Conservation (phyloP, 495 filamentous ascomycete species). For the Umbilicaria muhlenbergii region DNA sequence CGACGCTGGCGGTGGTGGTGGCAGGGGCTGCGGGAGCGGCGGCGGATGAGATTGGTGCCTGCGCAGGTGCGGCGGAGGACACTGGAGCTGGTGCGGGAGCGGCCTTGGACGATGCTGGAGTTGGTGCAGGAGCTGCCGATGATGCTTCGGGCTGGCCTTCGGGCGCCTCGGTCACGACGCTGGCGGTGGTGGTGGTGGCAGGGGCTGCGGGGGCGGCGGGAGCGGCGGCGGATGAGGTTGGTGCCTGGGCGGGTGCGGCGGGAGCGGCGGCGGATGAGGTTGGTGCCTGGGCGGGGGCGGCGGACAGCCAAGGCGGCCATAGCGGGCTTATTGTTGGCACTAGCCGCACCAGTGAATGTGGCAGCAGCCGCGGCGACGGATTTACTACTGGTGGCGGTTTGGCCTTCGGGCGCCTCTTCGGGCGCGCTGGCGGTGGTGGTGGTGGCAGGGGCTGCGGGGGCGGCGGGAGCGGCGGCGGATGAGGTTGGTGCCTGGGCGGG, state of each 20-base stretch:
- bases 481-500: neutral
- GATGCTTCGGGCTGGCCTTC: conserved; percentile 4
- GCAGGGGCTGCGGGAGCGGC: neutral
- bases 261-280: neutral
- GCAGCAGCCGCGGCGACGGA: neutral
- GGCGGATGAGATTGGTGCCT: neutral
- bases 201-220: neutral
- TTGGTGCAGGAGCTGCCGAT: neutral
- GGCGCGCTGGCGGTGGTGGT: neutral
- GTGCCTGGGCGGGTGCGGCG: neutral
- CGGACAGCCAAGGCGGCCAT: neutral
- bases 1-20: neutral
- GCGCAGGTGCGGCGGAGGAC: neutral
- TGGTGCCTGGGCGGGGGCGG: no score
- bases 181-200: neutral
- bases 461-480: neutral
- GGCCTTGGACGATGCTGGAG: no score
- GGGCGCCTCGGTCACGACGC: conserved; percentile 1
- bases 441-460: neutral
- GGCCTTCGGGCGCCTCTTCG: conserved; percentile 3
- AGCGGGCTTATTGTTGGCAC: neutral
- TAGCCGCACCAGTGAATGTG: conserved; percentile 3
- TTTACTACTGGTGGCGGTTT: neutral
- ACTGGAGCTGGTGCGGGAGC: neutral
- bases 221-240: neutral